Conservation (phyloP, 2,329 filamentous ascomycete species). For the Trichoderma koningiopsis region DNA sequence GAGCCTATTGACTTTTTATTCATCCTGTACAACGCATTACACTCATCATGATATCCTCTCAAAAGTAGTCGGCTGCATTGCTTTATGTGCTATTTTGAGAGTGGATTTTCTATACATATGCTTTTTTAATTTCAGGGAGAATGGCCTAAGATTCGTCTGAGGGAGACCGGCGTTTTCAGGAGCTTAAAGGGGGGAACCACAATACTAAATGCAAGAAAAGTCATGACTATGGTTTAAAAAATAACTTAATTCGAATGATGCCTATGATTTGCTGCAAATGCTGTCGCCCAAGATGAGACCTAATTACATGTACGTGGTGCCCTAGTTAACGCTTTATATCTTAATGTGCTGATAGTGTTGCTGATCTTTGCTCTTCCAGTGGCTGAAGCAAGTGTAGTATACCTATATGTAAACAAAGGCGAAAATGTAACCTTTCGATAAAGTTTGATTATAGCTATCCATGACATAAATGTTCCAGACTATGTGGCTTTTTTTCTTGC, state of each 20-base stretch:
- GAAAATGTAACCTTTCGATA: neutral
- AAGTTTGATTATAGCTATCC: neutral
- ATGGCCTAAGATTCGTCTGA: neutral
- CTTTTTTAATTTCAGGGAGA: neutral
- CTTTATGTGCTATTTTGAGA: neutral
- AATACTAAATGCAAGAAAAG: conserved; percentile 8
- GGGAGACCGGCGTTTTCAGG: conserved; percentile 21
- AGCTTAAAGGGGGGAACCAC: neutral
- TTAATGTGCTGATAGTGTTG: neutral
- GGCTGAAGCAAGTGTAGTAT: neutral
- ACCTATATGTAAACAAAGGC: neutral
- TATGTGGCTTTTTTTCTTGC: neutral
- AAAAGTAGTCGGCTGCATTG: neutral
- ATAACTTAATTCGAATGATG: neutral
- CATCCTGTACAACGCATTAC: neutral
- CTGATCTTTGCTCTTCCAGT: neutral
- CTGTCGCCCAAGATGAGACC: neutral
- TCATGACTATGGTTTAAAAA: conserved; percentile 6
- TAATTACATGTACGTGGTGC: neutral
- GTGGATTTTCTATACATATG: neutral
- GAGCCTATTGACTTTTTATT: neutral
- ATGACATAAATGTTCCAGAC: neutral
- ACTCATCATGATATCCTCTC: neutral
- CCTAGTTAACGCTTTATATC: neutral
- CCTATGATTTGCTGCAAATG: neutral